These are phyloP conservation scores for Neurospora cerealis DNA, from an alignment of 495 filamentous ascomycete species.

Conservation along the genomic window DNA sequence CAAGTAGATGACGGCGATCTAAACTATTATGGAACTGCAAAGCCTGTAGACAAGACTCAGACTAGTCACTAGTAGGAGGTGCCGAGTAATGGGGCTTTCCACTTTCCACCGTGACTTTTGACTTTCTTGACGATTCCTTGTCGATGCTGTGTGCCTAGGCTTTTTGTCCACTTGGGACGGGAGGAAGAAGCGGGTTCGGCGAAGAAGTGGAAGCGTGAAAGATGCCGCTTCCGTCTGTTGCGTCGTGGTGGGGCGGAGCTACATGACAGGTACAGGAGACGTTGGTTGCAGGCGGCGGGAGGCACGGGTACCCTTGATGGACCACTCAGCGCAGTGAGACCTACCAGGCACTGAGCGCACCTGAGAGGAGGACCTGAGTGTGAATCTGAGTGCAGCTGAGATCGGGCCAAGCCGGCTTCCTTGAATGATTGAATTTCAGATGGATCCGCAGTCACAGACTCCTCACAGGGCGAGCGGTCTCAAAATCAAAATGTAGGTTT, in stretches of 20 bases:
- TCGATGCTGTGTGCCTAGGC: not conserved
- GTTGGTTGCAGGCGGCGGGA: constrained; percentile 12
- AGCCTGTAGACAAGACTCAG: not conserved
- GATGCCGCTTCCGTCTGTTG: not conserved
- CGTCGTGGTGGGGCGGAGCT: constrained; percentile 16
- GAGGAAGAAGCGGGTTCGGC: not conserved
- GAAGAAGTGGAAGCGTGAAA: not conserved
- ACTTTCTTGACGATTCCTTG: not conserved
- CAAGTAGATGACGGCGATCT: not conserved
- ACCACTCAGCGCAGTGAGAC: not conserved
- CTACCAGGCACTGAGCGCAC: not conserved
- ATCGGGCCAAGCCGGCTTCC: not conserved
- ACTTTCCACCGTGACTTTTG: not conserved
- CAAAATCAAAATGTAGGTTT: not conserved
- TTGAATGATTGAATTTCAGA: not conserved
- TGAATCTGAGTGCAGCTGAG: not conserved
- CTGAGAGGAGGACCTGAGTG: not conserved
- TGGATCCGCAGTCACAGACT: not conserved
- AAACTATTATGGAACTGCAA: not conserved
- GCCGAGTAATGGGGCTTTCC: not conserved
- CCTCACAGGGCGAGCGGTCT: not conserved
- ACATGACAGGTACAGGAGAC: constrained; percentile 13
- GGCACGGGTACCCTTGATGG: constrained; percentile 7
- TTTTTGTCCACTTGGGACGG: not conserved
- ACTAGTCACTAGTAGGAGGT: not conserved